Base-by-base conservation (phyloP, 2,329 filamentous ascomycete genomes). In the Pseudogymnoascus sp. region DNA sequence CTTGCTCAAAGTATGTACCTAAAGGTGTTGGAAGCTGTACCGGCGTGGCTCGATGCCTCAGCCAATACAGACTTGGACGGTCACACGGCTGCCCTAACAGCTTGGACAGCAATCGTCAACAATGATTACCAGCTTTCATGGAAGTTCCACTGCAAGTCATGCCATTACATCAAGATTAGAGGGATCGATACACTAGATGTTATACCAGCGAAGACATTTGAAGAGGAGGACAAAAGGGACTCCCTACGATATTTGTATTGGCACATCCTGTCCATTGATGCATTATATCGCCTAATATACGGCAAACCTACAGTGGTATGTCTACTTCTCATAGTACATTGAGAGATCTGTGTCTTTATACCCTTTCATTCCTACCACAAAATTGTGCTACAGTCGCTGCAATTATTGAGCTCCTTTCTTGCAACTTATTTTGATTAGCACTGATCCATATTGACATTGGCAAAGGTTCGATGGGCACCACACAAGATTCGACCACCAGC, bases 141-240 rank as follows among this genome's bases (percentile, higher is more conserved):
- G 48, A 57, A 57, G 48, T 57, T 57, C 48, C 48, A 57, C 48
- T 57, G 48, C 48, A 57, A 57, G 25, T 10, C 48, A 6, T 57
- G 48, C n/a, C 48, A 57, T 57, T 57, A 19, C 34, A 57, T 57
- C 28, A 57, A 57, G 10, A 28, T 28, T 13, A 57, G 48, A 8
- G n/a, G 19, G 10, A 57, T 57, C 14, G 48, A 57, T 19, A 31
- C 31, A 6, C 10, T 57, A 34, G 48, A 57, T 57, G 48, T 34
- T 7, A 57, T 13, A 57, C 48, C 48, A 34, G 25, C 48, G 2
- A 57, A 57, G 25, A 34, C 48, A 2, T 57, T 57, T 28, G 48
- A 57, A 19, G 48, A 57, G 48, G 48, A 57, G 25, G 48, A 57
- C 13, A 34, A 57, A 34, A 57, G 28, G 48, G 6, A 57, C 31